Evolutionary conservation across 257 asterid genomes (phyloP).

Genomic region (Jacaranda mimosifolia): DNA sequence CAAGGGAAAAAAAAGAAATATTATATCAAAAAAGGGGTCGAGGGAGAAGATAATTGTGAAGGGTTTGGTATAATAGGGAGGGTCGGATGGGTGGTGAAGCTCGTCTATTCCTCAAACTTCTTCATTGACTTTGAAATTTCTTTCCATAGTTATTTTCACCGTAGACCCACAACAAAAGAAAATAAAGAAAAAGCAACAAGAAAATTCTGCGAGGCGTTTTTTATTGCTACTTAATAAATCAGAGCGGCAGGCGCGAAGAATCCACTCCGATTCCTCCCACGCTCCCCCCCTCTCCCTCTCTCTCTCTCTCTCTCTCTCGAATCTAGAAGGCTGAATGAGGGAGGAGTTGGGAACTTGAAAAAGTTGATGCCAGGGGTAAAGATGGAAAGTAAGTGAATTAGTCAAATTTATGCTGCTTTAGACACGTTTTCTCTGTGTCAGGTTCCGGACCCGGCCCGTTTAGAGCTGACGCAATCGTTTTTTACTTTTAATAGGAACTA

Average conservation of each 20-base stretch:
- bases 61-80: conserved; percentile 40
- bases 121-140: conserved; percentile 57
- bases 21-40: background rate
- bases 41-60: conserved; percentile 27
- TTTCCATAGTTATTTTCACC: conserved; percentile 35
- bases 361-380: conserved; percentile 22
- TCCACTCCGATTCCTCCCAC: conserved; percentile 7
- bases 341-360: background rate
- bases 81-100: conserved; percentile 35
- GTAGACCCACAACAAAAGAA: conserved; percentile 23
- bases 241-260: conserved; percentile 38
- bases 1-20: background rate
- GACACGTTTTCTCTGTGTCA: conserved; percentile 25
- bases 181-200: background rate
- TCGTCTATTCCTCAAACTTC: conserved; percentile 30
- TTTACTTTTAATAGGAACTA: too few relatives aligned
- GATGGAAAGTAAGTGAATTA: background rate
- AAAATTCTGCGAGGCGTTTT: conserved; percentile 27
- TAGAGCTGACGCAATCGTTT: conserved; percentile 11
- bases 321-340: conserved; percentile 12
- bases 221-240: background rate
- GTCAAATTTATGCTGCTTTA: conserved; percentile 29
- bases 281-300: conserved; percentile 3
- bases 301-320: background rate
- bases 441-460: conserved; percentile 19